These are phyloP conservation scores for Backusella luteola DNA, from an alignment of 192 early-diverging fungal genomes.

Conservation along the genomic window DNA sequence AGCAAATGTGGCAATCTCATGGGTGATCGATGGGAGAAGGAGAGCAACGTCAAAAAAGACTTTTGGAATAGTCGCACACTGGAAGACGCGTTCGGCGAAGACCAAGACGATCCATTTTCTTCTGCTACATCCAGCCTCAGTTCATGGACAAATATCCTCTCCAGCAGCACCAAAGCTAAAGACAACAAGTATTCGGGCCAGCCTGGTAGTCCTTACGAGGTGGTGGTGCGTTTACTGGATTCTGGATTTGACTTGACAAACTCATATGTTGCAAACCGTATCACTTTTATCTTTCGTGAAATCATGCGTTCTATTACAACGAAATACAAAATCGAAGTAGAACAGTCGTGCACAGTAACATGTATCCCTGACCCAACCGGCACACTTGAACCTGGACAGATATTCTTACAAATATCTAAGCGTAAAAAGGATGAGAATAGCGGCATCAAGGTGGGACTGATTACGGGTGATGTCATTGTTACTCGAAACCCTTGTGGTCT, in stretches of 20 bases:
- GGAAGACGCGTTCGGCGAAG: background rate
- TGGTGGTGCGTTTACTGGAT: constrained; percentile 25
- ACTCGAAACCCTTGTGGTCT: constrained; percentile 62
- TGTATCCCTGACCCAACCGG: constrained; percentile 39
- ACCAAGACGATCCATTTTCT: background rate
- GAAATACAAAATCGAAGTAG: constrained; percentile 31
- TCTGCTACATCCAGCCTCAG: background rate
- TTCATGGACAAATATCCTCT: background rate
- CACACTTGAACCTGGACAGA: constrained; percentile 22
- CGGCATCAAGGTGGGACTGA: constrained; percentile 16
- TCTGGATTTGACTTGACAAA: constrained; percentile 35
- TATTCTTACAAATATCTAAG: constrained; percentile 33
- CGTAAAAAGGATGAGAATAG: constrained; percentile 24
- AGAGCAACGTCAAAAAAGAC: background rate
- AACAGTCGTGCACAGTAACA: constrained; percentile 25
- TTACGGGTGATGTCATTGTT: constrained; percentile 40
- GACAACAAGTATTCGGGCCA: constrained; percentile 20
- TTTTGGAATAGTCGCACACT: background rate
- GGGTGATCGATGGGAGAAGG: constrained; percentile 18
- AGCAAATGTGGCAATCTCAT: constrained; percentile 5
- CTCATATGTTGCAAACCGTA: constrained; percentile 26
- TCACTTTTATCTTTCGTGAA: constrained; percentile 19
- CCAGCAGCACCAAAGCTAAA: background rate
- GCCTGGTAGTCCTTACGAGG: constrained; percentile 20
- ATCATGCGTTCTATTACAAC: constrained; percentile 9